These are phyloP conservation scores for Sugiyamaella qingdaonensis DNA, from an alignment of 805 yeast species.

Conservation along the genomic window DNA sequence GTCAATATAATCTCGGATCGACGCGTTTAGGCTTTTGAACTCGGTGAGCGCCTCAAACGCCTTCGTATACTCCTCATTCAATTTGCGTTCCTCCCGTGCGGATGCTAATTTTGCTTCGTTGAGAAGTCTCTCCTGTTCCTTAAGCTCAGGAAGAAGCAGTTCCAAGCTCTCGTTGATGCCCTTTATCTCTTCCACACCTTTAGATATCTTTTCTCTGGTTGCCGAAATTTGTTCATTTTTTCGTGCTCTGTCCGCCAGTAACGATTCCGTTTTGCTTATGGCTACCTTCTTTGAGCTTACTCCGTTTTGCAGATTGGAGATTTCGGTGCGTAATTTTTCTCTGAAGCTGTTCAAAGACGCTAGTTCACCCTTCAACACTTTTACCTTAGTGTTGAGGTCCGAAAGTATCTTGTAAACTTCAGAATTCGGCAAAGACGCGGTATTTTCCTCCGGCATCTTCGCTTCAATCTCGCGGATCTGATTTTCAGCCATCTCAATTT, in stretches of 20 bases:
- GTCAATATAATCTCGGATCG: conserved; percentile 14
- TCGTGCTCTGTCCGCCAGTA: conserved; percentile 43
- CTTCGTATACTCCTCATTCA: conserved; percentile 3
- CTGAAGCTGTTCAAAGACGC: conserved; percentile 37
- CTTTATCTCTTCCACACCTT: conserved; percentile 10
- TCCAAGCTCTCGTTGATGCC: conserved; percentile 9
- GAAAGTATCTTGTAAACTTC: conserved; percentile 25
- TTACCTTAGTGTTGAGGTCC: conserved; percentile 38
- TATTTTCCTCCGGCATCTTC: conserved; percentile 21
- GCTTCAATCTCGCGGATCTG: conserved; percentile 26
- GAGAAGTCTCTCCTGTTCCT: conserved; percentile 9
- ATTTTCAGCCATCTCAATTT: conserved; percentile 21
- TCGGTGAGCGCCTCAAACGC: conserved; percentile 9
- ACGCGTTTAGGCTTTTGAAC: conserved; percentile 1
- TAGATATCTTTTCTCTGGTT: conserved; percentile 4
- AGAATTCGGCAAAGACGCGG: conserved; percentile 13
- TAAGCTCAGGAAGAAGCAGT: conserved; percentile 9
- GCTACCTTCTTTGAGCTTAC: conserved; percentile 50
- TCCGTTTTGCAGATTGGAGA: conserved; percentile 44
- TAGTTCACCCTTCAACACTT: conserved; percentile 36
- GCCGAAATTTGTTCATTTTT: conserved; percentile 19
- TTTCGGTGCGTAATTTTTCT: conserved; percentile 43
- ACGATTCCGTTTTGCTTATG: conserved; percentile 51
- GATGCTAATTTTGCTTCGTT: conserved; percentile 9
- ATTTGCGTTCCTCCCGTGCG: conserved; percentile 12